Evolutionary conservation across 1,139 yeast genomes (phyloP), one percentile per base, ranked within the genome.

Genomic region (Scheffersomyces cryptocercus): DNA sequence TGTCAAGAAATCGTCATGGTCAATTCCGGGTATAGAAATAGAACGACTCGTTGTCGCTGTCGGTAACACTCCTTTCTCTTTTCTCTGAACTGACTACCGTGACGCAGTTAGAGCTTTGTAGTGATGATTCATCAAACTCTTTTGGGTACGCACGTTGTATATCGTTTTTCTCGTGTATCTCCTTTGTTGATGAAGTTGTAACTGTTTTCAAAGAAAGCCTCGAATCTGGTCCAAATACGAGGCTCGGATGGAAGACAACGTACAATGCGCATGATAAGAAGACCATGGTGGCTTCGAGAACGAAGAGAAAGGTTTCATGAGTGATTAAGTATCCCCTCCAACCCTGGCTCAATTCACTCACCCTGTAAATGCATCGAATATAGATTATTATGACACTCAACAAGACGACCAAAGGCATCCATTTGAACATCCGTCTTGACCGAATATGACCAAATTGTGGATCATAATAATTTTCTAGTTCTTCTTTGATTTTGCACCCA

Each of bases 321-420:
- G 67, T 62, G 35, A 67, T 67, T 48, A 67, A 56, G 51, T 55
- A 59, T 1, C 73, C 73, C 12, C 54, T 45, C 71, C 72, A 67
- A 12, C 73, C 73, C 46, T 65, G 59, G 2, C 58, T 44, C 37
- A 67, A 52, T 46, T 68, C 73, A 28, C 59, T 56, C 13, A 67
- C 62, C 37, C 73, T 56, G 50, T 68, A 67, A 5, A 64, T 48
- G 45, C 72, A 65, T 37, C 73, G 49, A 14, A 62, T 48, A 42
- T 66, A 68, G 29, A 67, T 55, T 38, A 65, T 58, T 3, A 53
- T 9, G 8, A 58, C 60, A 1, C 62, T 51, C 5, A 47, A 26
- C 3, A 63, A 31, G 6, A 68, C 45, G 3, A 52, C 56, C 13
- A 65, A 38, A 1, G 71, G 71, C 31, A 56, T 44, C 44, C 49